Percentiles rank a stretch among this genome's conserved stretches.
phyloP scores from a whole-genome alignment of 2,329 filamentous ascomycete genomes.

The Fusarium chaquense region DNA sequence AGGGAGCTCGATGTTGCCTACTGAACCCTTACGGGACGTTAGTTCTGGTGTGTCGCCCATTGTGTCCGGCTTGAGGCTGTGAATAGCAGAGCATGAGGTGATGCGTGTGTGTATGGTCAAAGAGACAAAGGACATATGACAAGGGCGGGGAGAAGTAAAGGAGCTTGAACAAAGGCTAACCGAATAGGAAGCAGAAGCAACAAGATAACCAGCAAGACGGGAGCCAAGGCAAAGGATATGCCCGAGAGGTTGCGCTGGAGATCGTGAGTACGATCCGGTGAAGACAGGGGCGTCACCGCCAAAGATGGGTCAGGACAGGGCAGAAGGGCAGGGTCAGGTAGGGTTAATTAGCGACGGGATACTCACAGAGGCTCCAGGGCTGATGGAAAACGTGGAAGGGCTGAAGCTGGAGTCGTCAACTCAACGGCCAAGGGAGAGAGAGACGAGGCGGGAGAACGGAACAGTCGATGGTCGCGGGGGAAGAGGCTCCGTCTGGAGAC shows the following conservation, averaged over 20 bases:
- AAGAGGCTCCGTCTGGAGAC: slow-evolving; percentile 48
- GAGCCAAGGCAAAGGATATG: slow-evolving; percentile 33
- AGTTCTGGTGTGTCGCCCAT: slow-evolving; percentile 51
- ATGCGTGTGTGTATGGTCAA: slow-evolving; percentile 8
- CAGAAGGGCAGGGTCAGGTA: slow-evolving; percentile 17
- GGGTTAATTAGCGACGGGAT: slow-evolving; percentile 20
- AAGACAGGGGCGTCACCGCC: slow-evolving; percentile 45
- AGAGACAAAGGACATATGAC: slow-evolving; percentile 11
- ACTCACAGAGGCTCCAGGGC: slow-evolving; percentile 10
- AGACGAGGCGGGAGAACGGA: slow-evolving; percentile 27
- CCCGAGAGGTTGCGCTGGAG: slow-evolving; percentile 41
- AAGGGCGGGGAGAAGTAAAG: slow-evolving; percentile 11
- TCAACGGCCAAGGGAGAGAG: slow-evolving; percentile 3
- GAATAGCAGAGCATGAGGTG: slow-evolving; percentile 31
- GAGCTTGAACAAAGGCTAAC: slow-evolving; percentile 35
- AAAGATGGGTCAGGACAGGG: slow-evolving; percentile 44
- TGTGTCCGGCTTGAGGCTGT: slow-evolving; percentile 27
- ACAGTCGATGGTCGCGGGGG: slow-evolving; percentile 44
- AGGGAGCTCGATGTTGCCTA: slow-evolving; percentile 50
- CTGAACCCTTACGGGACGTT: slow-evolving; percentile 50
- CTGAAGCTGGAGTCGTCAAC: slow-evolving; percentile 20
- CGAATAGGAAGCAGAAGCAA: slow-evolving; percentile 30
- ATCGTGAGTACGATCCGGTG: slow-evolving; percentile 47
- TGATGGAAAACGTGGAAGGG: slow-evolving; percentile 35
- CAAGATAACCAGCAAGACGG: slow-evolving; percentile 18